Evolutionary conservation across 192 early-diverging fungal genomes (phyloP).

Genomic region (Funneliformis mosseae): DNA sequence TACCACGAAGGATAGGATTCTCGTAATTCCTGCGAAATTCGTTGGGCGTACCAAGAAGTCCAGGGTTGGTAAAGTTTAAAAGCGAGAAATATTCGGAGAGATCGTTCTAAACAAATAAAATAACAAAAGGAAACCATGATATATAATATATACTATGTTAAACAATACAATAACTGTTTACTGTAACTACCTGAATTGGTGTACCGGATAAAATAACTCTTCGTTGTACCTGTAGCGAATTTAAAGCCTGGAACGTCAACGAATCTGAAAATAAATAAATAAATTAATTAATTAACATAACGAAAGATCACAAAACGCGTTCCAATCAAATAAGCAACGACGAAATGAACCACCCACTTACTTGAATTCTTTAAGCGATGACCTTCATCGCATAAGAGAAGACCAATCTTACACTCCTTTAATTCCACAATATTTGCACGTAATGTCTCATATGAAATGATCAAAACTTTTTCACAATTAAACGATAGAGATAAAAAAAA

Average conservation of each 20-base stretch:
- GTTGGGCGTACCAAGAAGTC: constrained; percentile 78
- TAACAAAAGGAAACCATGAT: not conserved
- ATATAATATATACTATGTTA: not conserved
- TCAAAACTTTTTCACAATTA: constrained; percentile 65
- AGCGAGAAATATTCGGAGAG: constrained; percentile 92
- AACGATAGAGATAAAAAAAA: not conserved
- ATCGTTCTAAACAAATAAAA: constrained; percentile 62
- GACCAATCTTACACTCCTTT: constrained; percentile 78
- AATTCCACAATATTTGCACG: constrained; percentile 80
- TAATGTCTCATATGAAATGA: constrained; percentile 97
- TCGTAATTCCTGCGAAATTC: constrained; percentile 96
- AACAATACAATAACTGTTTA: not conserved
- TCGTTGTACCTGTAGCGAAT: constrained; percentile 83
- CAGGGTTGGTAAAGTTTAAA: constrained; percentile 94
- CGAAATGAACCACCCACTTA: constrained; percentile 16
- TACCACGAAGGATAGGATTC: constrained; percentile 89
- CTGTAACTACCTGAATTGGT: constrained; percentile 69
- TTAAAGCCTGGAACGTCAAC: constrained; percentile 80
- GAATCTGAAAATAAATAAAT: constrained; percentile 49
- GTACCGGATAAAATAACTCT: constrained; percentile 97
- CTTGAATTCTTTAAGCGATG: constrained; percentile 92
- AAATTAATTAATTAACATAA: too few relatives aligned
- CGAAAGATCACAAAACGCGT: constrained; percentile 24
- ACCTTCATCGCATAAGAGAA: constrained; percentile 97
- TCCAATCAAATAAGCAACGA: not conserved